Evolutionary conservation across 768 basidiomycete genomes (phyloP).

Genomic region (Rhizopogon sp.): DNA sequence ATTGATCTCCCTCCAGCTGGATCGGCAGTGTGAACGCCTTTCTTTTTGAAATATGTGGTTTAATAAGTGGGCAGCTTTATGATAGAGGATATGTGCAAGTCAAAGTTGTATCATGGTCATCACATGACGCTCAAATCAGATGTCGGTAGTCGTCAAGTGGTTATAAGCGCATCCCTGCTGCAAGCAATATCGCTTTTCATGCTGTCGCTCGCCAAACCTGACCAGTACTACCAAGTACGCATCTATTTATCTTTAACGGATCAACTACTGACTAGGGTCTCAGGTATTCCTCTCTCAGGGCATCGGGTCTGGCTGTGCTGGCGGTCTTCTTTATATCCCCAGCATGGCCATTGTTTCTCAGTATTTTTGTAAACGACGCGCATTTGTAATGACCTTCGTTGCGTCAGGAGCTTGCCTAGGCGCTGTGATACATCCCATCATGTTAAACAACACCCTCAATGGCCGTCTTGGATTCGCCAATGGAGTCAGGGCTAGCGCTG

Average conservation of each 20-base stretch:
- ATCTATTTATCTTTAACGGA: background rate
- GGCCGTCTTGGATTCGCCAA: slow-evolving; percentile 41
- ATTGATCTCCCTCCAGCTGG: slow-evolving; percentile 21
- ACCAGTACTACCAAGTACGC: slow-evolving; percentile 39
- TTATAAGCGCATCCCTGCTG: slow-evolving; percentile 24
- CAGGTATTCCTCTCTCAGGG: slow-evolving; percentile 52
- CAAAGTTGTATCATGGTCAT: background rate
- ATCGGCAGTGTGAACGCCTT: slow-evolving; percentile 49
- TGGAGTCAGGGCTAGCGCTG: slow-evolving; percentile 38
- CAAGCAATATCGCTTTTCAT: slow-evolving; percentile 34
- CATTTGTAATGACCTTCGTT: slow-evolving; percentile 50
- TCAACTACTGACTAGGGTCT: background rate
- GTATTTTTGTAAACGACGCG: slow-evolving; percentile 43
- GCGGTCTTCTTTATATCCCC: slow-evolving; percentile 45
- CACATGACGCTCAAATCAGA: background rate
- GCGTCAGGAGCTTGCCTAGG: slow-evolving; percentile 57
- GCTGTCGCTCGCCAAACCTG: slow-evolving; percentile 39
- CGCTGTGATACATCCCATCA: slow-evolving; percentile 56
- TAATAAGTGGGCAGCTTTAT: slow-evolving; percentile 43
- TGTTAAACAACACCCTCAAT: slow-evolving; percentile 47
- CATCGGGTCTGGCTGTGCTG: slow-evolving; percentile 41
- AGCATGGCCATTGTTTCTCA: slow-evolving; percentile 45
- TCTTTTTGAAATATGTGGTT: slow-evolving; percentile 38
- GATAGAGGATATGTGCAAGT: slow-evolving; percentile 51
- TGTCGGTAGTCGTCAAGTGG: slow-evolving; percentile 12